A percentile compares a stretch with the other conserved stretches of the same genome.
Conservation (phyloP, 2,329 filamentous ascomycete species). For the Alternaria sp. region DNA sequence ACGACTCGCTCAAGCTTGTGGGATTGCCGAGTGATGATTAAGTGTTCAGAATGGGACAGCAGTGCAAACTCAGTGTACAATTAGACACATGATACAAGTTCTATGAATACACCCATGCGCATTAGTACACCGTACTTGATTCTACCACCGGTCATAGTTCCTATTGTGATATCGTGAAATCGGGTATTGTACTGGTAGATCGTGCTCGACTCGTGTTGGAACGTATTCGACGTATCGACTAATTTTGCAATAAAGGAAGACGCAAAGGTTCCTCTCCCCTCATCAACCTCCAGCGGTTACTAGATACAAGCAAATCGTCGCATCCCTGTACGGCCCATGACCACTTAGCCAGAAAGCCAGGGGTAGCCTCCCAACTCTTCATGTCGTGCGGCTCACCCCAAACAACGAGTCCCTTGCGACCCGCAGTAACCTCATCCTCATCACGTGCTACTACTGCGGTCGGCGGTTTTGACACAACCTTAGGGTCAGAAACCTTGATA, state of each 20-base stretch:
- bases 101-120: neutral
- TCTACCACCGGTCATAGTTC: neutral
- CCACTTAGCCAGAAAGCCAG: constrained; percentile 10
- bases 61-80: neutral
- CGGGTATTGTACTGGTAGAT: neutral
- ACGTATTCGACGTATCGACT: neutral
- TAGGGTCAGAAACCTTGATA: neutral
- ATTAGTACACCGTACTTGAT: neutral
- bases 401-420: constrained; percentile 9
- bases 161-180: neutral
- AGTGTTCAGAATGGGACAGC: neutral
- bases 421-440: constrained; percentile 1
- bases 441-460: neutral
- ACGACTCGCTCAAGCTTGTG: constrained; percentile 9
- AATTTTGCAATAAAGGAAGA: neutral
- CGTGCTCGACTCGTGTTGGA: neutral
- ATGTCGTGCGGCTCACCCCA: constrained; percentile 17
- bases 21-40: neutral
- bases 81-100: neutral
- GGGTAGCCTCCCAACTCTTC: constrained; percentile 12
- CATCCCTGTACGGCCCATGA: constrained; percentile 14
- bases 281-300: constrained; percentile 4
- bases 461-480: neutral
- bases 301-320: constrained; percentile 6
- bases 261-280: neutral